phyloP scores from a whole-genome alignment of 2,329 filamentous ascomycete species.

The Xylaria arbuscula region DNA sequence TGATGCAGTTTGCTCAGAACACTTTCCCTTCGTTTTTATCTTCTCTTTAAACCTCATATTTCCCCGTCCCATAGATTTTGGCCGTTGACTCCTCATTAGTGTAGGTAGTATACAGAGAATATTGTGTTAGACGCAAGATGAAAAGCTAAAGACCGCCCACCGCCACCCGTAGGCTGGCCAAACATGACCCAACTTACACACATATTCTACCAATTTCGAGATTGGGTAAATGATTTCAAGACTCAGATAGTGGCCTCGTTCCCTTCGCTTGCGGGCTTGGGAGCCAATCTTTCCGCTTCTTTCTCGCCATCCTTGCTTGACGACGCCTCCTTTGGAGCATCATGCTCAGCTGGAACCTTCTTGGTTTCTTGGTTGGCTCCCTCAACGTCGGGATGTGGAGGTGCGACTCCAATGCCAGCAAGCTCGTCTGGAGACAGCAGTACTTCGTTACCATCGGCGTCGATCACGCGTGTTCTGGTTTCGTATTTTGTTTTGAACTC shows the following conservation, averaged over 20 bases:
- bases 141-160: conserved; percentile 26
- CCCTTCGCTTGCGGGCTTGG: conserved; percentile 72
- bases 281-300: conserved; percentile 64
- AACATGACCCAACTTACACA: conserved; percentile 21
- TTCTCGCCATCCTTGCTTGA: conserved; percentile 69
- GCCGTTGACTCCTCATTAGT: conserved; percentile 46
- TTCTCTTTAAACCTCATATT: conserved; percentile 30
- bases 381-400: conserved; percentile 70
- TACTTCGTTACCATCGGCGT: conserved; percentile 84
- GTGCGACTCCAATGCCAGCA: conserved; percentile 59
- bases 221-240: background rate
- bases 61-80: conserved; percentile 39
- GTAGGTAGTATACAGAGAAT: conserved; percentile 45
- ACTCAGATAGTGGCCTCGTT: conserved; percentile 63
- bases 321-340: conserved; percentile 55
- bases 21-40: conserved; percentile 24
- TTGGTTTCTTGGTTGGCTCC: conserved; percentile 70
- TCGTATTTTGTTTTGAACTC: conserved; percentile 96
- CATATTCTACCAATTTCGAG: conserved; percentile 11
- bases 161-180: conserved; percentile 18
- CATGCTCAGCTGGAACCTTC: conserved; percentile 52
- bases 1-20: conserved; percentile 7
- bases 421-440: conserved; percentile 56
- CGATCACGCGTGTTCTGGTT: conserved; percentile 87
- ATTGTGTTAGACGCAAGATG: conserved; percentile 34